Evolutionary conservation across 164 flowering plant species (phyloP).

Genomic region (Chloranthus sessilifolius): DNA sequence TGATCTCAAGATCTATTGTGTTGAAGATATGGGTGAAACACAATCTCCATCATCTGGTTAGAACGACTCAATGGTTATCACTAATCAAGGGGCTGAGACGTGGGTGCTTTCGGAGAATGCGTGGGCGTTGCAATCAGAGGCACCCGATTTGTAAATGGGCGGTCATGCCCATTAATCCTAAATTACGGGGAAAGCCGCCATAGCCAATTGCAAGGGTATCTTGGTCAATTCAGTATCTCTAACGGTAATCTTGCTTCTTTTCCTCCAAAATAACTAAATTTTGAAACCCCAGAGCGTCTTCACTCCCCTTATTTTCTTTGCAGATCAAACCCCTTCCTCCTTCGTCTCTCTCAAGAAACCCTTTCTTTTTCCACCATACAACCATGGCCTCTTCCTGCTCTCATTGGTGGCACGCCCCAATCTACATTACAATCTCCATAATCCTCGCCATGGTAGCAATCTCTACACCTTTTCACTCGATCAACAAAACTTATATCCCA

Average conservation of each 20-base stretch:
- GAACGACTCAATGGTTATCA: too few relatives aligned
- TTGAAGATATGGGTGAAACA: too few relatives aligned
- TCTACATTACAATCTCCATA: constrained; percentile 22
- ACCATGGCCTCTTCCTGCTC: constrained; percentile 19
- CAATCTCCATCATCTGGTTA: too few relatives aligned
- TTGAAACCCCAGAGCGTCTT: neutral
- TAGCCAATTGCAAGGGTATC: too few relatives aligned
- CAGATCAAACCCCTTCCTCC: neutral
- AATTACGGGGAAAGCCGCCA: too few relatives aligned
- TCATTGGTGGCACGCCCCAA: constrained; percentile 21
- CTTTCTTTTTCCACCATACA: neutral
- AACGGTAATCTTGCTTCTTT: neutral
- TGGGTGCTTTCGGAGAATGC: too few relatives aligned
- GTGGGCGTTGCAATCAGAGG: too few relatives aligned
- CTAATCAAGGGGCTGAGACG: too few relatives aligned
- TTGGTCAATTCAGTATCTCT: too few relatives aligned
- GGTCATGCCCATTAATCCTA: too few relatives aligned
- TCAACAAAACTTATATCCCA: constrained; percentile 7
- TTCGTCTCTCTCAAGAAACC: constrained; percentile 2
- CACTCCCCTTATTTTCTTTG: neutral
- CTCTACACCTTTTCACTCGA: constrained; percentile 25
- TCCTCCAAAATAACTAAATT: neutral
- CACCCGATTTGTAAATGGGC: too few relatives aligned
- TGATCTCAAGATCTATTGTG: too few relatives aligned
- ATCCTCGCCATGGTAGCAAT: constrained; percentile 42